A percentile compares a stretch with the other conserved stretches of the same genome.
phyloP scores from a whole-genome alignment of 495 filamentous ascomycete species.

The Penicillium lagena region DNA sequence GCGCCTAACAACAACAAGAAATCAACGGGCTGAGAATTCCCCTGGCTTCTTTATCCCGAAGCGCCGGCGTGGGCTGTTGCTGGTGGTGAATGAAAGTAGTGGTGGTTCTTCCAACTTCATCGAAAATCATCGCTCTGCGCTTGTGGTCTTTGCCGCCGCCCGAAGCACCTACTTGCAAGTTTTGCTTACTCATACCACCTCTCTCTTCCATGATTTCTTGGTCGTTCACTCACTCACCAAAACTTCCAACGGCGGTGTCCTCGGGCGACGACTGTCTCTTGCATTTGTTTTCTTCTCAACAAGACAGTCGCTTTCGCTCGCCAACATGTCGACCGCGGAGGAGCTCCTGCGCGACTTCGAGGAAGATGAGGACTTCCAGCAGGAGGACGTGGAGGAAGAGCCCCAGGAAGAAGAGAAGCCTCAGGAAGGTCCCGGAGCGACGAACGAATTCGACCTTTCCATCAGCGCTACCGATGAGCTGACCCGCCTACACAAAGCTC shows the following conservation, averaged over 20 bases:
- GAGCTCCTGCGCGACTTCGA: slow-evolving; percentile 42
- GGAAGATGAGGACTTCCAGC: slow-evolving; percentile 28
- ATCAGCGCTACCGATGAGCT: slow-evolving; percentile 89
- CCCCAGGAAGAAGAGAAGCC: slow-evolving; percentile 19
- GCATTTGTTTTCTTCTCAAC: background rate
- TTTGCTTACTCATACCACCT: slow-evolving; percentile 10
- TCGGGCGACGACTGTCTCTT: background rate
- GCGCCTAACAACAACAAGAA: background rate
- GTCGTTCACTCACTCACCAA: background rate
- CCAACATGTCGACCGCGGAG: slow-evolving; percentile 38
- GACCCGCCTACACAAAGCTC: slow-evolving; percentile 87
- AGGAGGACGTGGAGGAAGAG: slow-evolving; percentile 19
- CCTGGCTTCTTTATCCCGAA: no score
- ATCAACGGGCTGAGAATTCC: background rate
- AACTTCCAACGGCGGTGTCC: slow-evolving; percentile 6
- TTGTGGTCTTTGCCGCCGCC: slow-evolving; percentile 10
- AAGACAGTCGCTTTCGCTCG: background rate
- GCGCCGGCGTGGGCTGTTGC: no score
- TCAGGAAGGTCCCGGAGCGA: slow-evolving; percentile 21
- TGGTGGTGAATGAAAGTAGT: no score
- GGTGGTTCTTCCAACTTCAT: no score
- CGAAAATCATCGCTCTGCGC: slow-evolving; percentile 1
- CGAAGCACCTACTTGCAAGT: slow-evolving; percentile 7
- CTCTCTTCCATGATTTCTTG: background rate
- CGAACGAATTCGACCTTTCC: slow-evolving; percentile 91